Conservation (phyloP, 768 basidiomycete species). For the Lentinula sp. region DNA sequence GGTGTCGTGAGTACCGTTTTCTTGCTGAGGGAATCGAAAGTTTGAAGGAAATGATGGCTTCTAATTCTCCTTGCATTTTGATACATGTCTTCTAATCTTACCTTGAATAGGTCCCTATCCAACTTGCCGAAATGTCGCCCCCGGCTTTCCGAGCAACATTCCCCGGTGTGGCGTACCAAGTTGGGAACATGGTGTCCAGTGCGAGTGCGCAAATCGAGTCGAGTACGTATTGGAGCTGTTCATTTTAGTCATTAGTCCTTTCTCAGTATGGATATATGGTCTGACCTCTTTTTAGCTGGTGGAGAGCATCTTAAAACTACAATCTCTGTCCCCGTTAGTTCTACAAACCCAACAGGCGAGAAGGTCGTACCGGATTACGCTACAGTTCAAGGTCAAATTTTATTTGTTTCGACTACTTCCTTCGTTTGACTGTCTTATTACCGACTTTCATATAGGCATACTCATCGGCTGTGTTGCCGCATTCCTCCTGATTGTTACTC, state of each 20-base stretch:
- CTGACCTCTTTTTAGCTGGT: slow-evolving; percentile 29
- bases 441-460: slow-evolving; percentile 29
- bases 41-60: too few relatives aligned
- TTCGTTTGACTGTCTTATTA: background rate
- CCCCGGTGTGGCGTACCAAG: slow-evolving; percentile 79
- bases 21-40: background rate
- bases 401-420: background rate
- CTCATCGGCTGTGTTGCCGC: slow-evolving; percentile 78
- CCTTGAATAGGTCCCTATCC: slow-evolving; percentile 52
- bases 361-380: slow-evolving; percentile 59
- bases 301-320: slow-evolving; percentile 50
- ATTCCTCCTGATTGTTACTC: slow-evolving; percentile 68
- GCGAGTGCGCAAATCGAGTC: slow-evolving; percentile 82
- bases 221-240: slow-evolving; percentile 7
- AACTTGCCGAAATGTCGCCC: slow-evolving; percentile 79
- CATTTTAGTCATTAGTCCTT: background rate
- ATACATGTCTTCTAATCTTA: slow-evolving; percentile 24
- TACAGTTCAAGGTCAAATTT: slow-evolving; percentile 57
- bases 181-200: slow-evolving; percentile 73
- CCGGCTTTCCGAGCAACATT: slow-evolving; percentile 87
- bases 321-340: slow-evolving; percentile 28
- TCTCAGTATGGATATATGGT: background rate
- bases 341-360: slow-evolving; percentile 6
- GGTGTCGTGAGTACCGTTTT: slow-evolving; percentile 59
- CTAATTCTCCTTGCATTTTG: too few relatives aligned